phyloP scores from a whole-genome alignment of 176 grass and related monocot genomes.

The maize (Zea mays) region Zm-B73-REFERENCE-NAM-5.0 NC_050096.1:2866501-2867000 shows the following conservation, averaged over 20 bases:
- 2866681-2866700: slow-evolving; percentile 1
- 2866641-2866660: background rate
- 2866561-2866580: background rate
- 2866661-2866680: slow-evolving; percentile 1
- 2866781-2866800: slow-evolving; percentile 21
- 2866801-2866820: background rate
- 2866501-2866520: no score
- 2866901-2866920: slow-evolving; percentile 67
- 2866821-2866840: slow-evolving; percentile 7
- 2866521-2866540: background rate
- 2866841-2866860: slow-evolving; percentile 31
- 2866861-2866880: slow-evolving; percentile 46
- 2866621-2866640: background rate
- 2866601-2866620: background rate
- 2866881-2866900: slow-evolving; percentile 85
- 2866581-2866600: background rate
- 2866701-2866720: background rate
- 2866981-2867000: background rate
- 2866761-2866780: background rate
- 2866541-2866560: background rate
- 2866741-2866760: background rate
- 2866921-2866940: slow-evolving; percentile 85
- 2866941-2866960: slow-evolving; percentile 97
- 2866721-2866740: slow-evolving; percentile 7
- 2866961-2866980: slow-evolving; percentile 30